These are phyloP conservation scores for Penicillium atrosanguineum DNA, from an alignment of 495 filamentous ascomycete species.

Conservation along the genomic window DNA sequence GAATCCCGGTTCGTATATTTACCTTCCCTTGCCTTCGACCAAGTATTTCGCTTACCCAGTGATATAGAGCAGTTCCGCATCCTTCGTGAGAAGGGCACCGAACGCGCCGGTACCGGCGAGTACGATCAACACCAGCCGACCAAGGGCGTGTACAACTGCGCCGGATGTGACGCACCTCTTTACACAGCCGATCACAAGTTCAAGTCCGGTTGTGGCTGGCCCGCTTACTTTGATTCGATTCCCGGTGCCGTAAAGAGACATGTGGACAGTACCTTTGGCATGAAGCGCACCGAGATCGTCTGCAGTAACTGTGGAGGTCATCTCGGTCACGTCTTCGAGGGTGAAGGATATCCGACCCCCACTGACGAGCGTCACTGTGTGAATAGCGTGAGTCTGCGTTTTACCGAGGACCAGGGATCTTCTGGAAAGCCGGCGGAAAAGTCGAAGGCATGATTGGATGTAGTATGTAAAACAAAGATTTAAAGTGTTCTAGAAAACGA, in stretches of 20 bases:
- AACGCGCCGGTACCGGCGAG: constrained; percentile 71
- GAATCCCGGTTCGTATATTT: constrained; percentile 56
- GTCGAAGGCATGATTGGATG: constrained; percentile 22
- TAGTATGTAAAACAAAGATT: not conserved
- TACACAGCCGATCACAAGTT: constrained; percentile 93
- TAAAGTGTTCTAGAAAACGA: constrained; percentile 11
- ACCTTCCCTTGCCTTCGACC: not conserved
- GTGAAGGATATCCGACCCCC: constrained; percentile 84
- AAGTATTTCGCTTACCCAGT: constrained; percentile 12
- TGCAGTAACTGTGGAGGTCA: constrained; percentile 94
- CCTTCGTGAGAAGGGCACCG: constrained; percentile 87
- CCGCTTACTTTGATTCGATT: constrained; percentile 91
- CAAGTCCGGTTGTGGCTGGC: constrained; percentile 95
- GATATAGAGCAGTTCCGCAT: constrained; percentile 85
- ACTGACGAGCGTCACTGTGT: constrained; percentile 98
- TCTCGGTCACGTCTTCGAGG: constrained; percentile 96
- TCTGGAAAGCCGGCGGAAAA: constrained; percentile 34
- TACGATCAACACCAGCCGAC: constrained; percentile 83
- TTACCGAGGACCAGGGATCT: constrained; percentile 54
- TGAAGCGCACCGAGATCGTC: constrained; percentile 87
- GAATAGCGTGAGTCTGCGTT: constrained; percentile 88
- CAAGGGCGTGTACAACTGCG: constrained; percentile 78
- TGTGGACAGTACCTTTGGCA: constrained; percentile 73
- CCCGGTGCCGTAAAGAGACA: constrained; percentile 84
- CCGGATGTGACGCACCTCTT: constrained; percentile 79